These are phyloP conservation scores for Pseudohyphozyma bogoriensis DNA, from an alignment of 768 basidiomycete genomes.

Conservation along the genomic window DNA sequence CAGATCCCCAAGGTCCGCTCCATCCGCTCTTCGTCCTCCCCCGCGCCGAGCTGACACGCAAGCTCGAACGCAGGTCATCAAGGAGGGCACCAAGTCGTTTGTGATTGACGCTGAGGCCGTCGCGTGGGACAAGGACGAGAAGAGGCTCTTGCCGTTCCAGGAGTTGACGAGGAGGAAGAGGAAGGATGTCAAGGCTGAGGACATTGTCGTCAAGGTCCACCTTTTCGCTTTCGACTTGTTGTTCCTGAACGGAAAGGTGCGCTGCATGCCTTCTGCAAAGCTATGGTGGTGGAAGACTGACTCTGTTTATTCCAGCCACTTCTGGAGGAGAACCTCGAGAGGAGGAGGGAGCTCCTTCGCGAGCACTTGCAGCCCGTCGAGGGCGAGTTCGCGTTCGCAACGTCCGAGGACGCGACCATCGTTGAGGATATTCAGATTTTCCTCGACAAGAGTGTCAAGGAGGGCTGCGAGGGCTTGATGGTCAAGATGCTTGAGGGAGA, in stretches of 20 bases:
- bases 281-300: neutral
- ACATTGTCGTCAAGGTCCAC: constrained; percentile 92
- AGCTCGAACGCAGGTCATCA: constrained; percentile 62
- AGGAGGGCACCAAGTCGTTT: constrained; percentile 65
- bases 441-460: constrained; percentile 92
- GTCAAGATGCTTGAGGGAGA: constrained; percentile 94
- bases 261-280: constrained; percentile 28
- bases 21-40: constrained; percentile 1
- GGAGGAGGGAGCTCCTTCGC: constrained; percentile 65
- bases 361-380: constrained; percentile 71
- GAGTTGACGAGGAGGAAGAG: constrained; percentile 88
- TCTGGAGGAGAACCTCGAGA: constrained; percentile 60
- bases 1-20: constrained; percentile 68
- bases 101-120: constrained; percentile 96
- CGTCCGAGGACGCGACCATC: constrained; percentile 74
- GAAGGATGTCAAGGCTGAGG: constrained; percentile 95
- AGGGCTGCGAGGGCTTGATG: constrained; percentile 98
- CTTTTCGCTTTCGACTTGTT: constrained; percentile 92
- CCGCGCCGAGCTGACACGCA: neutral
- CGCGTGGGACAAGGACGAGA: constrained; percentile 66
- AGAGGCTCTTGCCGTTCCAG: constrained; percentile 82
- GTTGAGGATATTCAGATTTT: constrained; percentile 90
- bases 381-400: constrained; percentile 88
- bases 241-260: constrained; percentile 91
- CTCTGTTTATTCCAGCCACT: constrained; percentile 53